Evolutionary conservation across 78 protist species (phyloP).

Genomic region (Polysphondylium violaceum): DNA sequence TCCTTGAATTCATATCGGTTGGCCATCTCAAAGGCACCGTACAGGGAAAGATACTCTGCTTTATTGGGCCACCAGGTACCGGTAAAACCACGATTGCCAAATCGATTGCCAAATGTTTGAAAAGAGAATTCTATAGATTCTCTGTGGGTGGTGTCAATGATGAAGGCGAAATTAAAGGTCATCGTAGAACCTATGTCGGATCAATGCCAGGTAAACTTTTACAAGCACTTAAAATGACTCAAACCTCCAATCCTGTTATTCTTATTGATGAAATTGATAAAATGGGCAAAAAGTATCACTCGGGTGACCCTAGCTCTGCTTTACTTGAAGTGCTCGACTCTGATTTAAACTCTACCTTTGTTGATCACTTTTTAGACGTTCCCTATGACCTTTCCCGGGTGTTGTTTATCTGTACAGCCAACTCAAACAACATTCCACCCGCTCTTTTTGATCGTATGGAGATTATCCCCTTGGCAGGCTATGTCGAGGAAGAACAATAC

Average conservation of each 20-base stretch:
- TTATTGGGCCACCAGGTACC: constrained; percentile 96
- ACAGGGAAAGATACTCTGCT: constrained; percentile 94
- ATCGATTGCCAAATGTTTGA: constrained; percentile 83
- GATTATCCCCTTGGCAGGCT: constrained; percentile 80
- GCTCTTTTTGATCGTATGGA: constrained; percentile 98
- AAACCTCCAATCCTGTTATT: constrained; percentile 94
- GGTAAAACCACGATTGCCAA: constrained; percentile 96
- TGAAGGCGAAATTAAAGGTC: constrained; percentile 98
- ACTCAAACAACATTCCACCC: constrained; percentile 81
- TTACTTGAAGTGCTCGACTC: constrained; percentile 97
- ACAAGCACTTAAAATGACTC: constrained; percentile 89
- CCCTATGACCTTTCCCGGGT: constrained; percentile 81
- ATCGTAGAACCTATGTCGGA: constrained; percentile 89
- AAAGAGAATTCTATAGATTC: constrained; percentile 92
- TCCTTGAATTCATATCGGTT: constrained; percentile 95
- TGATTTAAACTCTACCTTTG: constrained; percentile 94
- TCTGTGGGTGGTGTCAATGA: constrained; percentile 97
- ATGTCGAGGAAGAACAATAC: constrained; percentile 89
- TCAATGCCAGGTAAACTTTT: constrained; percentile 98
- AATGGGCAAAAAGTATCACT: constrained; percentile 58
- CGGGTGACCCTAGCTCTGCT: constrained; percentile 97
- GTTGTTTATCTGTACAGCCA: constrained; percentile 97
- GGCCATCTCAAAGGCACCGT: constrained; percentile 63
- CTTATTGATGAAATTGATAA: constrained; percentile 97
- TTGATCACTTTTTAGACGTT: constrained; percentile 91